Conservation (phyloP, 2,329 filamentous ascomycete genomes). For the Colletotrichum godetiae region DNA sequence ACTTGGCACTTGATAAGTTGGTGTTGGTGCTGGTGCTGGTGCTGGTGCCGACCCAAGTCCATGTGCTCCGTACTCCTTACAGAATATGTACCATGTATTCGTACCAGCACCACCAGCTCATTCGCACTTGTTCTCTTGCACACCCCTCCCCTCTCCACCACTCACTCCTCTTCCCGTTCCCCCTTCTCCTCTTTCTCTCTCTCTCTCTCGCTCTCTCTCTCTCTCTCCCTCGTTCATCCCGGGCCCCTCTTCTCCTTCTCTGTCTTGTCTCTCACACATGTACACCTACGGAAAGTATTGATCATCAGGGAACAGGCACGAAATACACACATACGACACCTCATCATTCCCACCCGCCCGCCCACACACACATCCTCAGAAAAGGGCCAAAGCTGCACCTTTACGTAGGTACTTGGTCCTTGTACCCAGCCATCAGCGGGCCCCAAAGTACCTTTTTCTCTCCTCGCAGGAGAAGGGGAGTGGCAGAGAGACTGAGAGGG, state of each 20-base stretch:
- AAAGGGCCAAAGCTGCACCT: slow-evolving; percentile 6
- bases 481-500: no score
- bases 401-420: not conserved
- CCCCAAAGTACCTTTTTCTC: slow-evolving; percentile 13
- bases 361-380: not conserved
- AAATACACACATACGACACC: no score
- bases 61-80: not conserved
- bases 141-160: not conserved
- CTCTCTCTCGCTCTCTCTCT: not conserved
- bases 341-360: not conserved
- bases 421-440: not conserved
- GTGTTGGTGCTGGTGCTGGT: no score
- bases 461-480: no score
- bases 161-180: not conserved
- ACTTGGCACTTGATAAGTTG: not conserved
- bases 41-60: no score
- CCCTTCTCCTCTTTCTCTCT: not conserved
- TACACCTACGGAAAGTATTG: not conserved
- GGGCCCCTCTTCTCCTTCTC: not conserved
- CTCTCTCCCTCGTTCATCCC: not conserved
- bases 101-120: not conserved
- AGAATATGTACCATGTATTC: not conserved
- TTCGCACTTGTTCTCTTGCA: slow-evolving; percentile 2
- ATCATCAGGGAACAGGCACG: no score
- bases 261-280: not conserved